Conservation (phyloP, 2,329 filamentous ascomycete genomes). For the Colletotrichum horii region DNA sequence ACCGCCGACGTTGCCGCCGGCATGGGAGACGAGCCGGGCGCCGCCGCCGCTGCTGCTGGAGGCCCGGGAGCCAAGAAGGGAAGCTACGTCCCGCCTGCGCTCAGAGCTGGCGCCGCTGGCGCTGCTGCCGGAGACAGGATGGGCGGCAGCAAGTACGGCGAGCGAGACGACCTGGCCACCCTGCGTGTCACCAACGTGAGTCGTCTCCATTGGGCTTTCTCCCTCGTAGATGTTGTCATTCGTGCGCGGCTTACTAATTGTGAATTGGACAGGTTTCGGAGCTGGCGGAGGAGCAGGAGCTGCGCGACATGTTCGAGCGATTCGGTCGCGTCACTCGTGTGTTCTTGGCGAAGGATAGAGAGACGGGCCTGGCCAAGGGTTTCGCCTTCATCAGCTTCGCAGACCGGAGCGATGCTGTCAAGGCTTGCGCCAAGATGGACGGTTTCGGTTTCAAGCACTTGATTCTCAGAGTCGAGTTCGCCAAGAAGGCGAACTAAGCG, state of each 20-base stretch:
- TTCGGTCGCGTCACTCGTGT: constrained; percentile 97
- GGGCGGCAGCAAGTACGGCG: constrained; percentile 80
- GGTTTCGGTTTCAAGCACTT: constrained; percentile 90
- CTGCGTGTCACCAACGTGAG: constrained; percentile 96
- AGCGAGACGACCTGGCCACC: constrained; percentile 95
- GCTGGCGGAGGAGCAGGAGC: constrained; percentile 93
- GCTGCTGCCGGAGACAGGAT: constrained; percentile 78
- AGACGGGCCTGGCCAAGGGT: constrained; percentile 95
- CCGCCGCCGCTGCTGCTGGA: constrained; percentile 59
- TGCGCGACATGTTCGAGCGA: constrained; percentile 97
- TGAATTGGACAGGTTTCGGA: constrained; percentile 77
- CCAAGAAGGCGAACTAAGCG: constrained; percentile 68
- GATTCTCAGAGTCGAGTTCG: constrained; percentile 86
- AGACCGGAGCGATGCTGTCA: constrained; percentile 86
- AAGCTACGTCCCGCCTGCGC: constrained; percentile 92
- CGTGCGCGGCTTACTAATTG: neutral
- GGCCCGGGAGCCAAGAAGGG: constrained; percentile 73
- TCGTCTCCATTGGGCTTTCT: constrained; percentile 29
- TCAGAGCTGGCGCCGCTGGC: constrained; percentile 72
- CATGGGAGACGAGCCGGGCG: constrained; percentile 53
- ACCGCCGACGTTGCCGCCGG: constrained; percentile 61
- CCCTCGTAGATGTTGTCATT: neutral
- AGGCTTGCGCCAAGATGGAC: constrained; percentile 97
- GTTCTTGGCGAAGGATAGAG: constrained; percentile 96
- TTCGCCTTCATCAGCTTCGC: constrained; percentile 99